Evolutionary conservation across 345 rosid species (phyloP).

Genomic region (Corchorus capsularis): DNA sequence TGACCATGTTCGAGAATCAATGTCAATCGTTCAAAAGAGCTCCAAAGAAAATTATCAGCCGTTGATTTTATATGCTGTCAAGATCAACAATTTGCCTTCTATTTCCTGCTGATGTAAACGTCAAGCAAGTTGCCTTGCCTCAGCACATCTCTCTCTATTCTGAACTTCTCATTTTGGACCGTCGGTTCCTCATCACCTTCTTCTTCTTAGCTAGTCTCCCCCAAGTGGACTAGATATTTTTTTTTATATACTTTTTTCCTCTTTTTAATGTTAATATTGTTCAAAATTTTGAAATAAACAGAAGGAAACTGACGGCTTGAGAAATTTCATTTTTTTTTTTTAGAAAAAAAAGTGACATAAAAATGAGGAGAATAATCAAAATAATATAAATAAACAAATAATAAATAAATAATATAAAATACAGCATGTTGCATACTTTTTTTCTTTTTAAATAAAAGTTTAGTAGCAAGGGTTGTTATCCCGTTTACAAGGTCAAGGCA

Average conservation of each 20-base stretch:
- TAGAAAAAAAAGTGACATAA: not conserved
- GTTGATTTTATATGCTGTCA: slow-evolving; percentile 12
- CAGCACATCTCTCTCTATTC: not conserved
- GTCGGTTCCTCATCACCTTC: slow-evolving; percentile 37
- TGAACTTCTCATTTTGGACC: slow-evolving; percentile 40
- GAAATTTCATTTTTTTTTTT: not conserved
- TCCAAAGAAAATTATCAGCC: not conserved
- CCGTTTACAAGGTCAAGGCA: too few species aligned
- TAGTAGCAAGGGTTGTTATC: too few species aligned
- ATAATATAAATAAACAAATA: not conserved
- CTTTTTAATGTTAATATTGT: not conserved
- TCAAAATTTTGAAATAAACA: not conserved
- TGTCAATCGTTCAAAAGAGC: slow-evolving; percentile 21
- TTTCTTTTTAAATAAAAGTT: too few species aligned
- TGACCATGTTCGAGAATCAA: slow-evolving; percentile 2
- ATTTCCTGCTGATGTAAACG: slow-evolving; percentile 8
- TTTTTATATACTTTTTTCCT: not conserved
- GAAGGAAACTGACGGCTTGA: not conserved
- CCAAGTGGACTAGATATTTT: slow-evolving; percentile 8
- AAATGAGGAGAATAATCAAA: not conserved
- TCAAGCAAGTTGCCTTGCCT: slow-evolving; percentile 18
- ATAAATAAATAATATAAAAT: not conserved
- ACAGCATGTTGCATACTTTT: not conserved
- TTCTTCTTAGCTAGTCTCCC: not conserved
- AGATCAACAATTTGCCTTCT: not conserved